Conservation (phyloP, 768 basidiomycete genomes). For the Kwoniella dendrophila region DNA sequence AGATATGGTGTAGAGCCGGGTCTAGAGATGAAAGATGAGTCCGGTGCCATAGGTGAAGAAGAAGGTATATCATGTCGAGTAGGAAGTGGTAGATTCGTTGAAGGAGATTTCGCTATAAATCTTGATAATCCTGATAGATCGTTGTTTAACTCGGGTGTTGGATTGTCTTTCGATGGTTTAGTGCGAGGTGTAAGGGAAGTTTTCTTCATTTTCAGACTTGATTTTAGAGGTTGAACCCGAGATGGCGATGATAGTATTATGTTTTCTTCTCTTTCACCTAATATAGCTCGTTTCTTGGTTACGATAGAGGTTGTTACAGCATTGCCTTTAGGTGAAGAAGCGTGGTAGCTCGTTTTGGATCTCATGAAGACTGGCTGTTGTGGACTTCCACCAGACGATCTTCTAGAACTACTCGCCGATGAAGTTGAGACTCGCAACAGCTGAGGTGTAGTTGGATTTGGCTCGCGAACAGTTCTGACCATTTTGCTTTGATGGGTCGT, state of each 20-base stretch:
- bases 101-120: constrained; percentile 20
- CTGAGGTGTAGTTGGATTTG: constrained; percentile 20
- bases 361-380: constrained; percentile 13
- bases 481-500: constrained; percentile 5
- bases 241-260: constrained; percentile 8
- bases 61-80: constrained; percentile 9
- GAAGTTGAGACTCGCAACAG: constrained; percentile 21
- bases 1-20: constrained; percentile 21
- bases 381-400: constrained; percentile 3
- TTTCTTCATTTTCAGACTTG: constrained; percentile 12
- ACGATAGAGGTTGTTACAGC: not conserved
- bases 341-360: constrained; percentile 2
- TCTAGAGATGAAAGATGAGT: not conserved
- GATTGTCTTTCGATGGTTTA: not conserved
- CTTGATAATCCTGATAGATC: constrained; percentile 8
- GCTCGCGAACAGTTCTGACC: constrained; percentile 26
- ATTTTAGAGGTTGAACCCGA: not conserved
- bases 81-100: not conserved
- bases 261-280: constrained; percentile 30
- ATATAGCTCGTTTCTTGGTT: constrained; percentile 15
- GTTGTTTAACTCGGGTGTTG: not conserved
- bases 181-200: not conserved
- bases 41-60: constrained; percentile 17
- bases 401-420: constrained; percentile 20
- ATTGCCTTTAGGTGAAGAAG: not conserved